phyloP scores from a whole-genome alignment of 2,329 filamentous ascomycete genomes.

The Fusarium virguliforme region DNA sequence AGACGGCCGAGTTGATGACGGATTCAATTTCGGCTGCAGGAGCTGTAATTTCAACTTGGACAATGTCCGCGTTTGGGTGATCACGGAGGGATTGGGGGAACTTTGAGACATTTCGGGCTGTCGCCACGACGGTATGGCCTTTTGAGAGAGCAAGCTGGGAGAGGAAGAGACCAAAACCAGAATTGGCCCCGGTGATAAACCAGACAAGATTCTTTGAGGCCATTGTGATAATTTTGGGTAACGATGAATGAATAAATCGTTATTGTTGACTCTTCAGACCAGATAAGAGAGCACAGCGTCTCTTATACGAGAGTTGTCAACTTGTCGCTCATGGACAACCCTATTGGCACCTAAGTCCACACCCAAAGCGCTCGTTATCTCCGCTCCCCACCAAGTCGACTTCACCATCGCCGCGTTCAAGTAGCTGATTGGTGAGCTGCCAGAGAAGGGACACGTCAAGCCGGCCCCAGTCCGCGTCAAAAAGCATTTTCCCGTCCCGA shows the following conservation, averaged over 20 bases:
- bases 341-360: too few relatives aligned
- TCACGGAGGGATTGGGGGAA: neutral
- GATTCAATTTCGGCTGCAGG: neutral
- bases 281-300: too few relatives aligned
- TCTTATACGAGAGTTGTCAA: too few relatives aligned
- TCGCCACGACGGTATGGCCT: neutral
- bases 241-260: too few relatives aligned
- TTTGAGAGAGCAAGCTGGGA: neutral
- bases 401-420: too few relatives aligned
- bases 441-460: neutral
- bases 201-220: neutral
- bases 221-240: neutral
- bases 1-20: neutral
- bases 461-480: neutral
- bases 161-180: neutral
- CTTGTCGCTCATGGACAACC: too few relatives aligned
- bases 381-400: too few relatives aligned
- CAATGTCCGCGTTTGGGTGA: neutral
- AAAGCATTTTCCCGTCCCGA: neutral
- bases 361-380: too few relatives aligned
- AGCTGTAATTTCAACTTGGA: neutral
- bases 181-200: slow-evolving; percentile 7
- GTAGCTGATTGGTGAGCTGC: neutral
- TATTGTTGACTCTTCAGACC: neutral
- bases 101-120: neutral